These are phyloP conservation scores for Teratosphaeria viscida DNA, from an alignment of 2,329 filamentous ascomycete species.

Conservation along the genomic window DNA sequence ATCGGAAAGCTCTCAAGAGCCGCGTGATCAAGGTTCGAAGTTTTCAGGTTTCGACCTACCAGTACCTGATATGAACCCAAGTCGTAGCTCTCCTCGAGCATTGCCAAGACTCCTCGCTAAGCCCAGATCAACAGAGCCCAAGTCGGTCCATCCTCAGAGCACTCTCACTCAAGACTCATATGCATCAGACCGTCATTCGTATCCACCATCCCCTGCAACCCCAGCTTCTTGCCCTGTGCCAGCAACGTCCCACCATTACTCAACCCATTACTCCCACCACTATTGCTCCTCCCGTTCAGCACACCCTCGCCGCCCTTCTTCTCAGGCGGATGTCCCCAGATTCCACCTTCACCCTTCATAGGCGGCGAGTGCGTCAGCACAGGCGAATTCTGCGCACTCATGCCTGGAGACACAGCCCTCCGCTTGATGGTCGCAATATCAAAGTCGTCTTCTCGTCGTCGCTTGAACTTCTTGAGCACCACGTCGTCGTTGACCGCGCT, in stretches of 20 bases:
- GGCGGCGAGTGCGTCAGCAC: slow-evolving; percentile 68
- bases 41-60: background rate
- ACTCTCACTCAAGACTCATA: slow-evolving; percentile 77
- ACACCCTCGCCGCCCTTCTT: slow-evolving; percentile 11
- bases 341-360: slow-evolving; percentile 59
- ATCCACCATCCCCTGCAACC: slow-evolving; percentile 87
- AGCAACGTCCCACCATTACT: slow-evolving; percentile 6
- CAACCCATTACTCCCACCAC: slow-evolving; percentile 3
- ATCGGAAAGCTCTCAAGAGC: too few species aligned
- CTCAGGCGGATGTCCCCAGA: slow-evolving; percentile 58
- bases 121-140: background rate
- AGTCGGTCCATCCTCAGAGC: background rate
- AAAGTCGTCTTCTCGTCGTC: slow-evolving; percentile 83
- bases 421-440: slow-evolving; percentile 83
- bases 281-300: slow-evolving; percentile 4
- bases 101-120: background rate
- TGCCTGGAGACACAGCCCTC: slow-evolving; percentile 78
- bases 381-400: slow-evolving; percentile 85
- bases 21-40: too few species aligned
- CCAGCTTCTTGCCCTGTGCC: slow-evolving; percentile 47
- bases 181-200: slow-evolving; percentile 94
- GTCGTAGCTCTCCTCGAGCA: background rate
- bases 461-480: slow-evolving; percentile 42
- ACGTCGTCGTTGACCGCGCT: slow-evolving; percentile 23
- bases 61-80: background rate